Evolutionary conservation across 257 asterid species (phyloP).

Genomic region (Orobanche coerulescens): DNA sequence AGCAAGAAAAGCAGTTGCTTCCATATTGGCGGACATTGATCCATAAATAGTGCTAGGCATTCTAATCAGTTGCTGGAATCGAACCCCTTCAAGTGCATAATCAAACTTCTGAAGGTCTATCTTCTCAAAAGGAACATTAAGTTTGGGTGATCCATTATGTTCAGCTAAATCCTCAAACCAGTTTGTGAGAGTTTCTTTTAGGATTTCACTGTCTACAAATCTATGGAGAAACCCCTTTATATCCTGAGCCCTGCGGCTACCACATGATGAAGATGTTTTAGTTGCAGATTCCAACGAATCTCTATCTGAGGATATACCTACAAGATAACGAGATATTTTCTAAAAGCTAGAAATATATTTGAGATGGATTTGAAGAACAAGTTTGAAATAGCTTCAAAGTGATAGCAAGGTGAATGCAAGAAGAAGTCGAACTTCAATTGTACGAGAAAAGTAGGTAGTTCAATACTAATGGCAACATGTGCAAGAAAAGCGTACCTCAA

Average conservation of each 20-base stretch:
- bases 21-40: slow-evolving; percentile 55
- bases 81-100: slow-evolving; percentile 85
- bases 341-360: neutral
- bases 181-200: slow-evolving; percentile 40
- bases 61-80: slow-evolving; percentile 79
- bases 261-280: slow-evolving; percentile 69
- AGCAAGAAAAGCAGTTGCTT: slow-evolving; percentile 83
- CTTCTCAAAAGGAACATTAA: slow-evolving; percentile 83
- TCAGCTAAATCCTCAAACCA: slow-evolving; percentile 58
- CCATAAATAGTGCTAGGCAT: slow-evolving; percentile 87
- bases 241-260: slow-evolving; percentile 55
- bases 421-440: neutral
- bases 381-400: neutral
- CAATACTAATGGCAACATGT: neutral
- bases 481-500: neutral
- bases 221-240: slow-evolving; percentile 74
- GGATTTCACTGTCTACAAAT: slow-evolving; percentile 58
- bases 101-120: slow-evolving; percentile 93
- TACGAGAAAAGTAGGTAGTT: neutral
- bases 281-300: slow-evolving; percentile 73
- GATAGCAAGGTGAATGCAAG: neutral
- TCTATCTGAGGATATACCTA: slow-evolving; percentile 68
- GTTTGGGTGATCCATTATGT: slow-evolving; percentile 20
- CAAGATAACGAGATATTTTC: slow-evolving; percentile 6
- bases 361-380: neutral